Evolutionary conservation across 495 filamentous ascomycete species (phyloP), one percentile per base, ranked within the genome.

Genomic region (Lepidopterella palustris): DNA sequence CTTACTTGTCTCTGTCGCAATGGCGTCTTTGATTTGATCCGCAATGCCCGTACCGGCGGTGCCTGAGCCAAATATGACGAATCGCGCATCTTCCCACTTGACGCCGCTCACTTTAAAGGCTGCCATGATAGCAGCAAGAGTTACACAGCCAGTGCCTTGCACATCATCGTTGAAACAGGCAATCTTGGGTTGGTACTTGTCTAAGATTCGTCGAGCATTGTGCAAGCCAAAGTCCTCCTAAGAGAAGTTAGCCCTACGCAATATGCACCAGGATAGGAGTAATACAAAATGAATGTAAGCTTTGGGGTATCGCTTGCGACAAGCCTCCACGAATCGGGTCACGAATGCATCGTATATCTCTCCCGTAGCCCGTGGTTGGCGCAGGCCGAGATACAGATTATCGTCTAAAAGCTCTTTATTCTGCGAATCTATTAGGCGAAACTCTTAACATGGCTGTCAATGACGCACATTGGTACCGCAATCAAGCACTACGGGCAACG

Each of bases 101-200:
- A 86, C 70, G 4, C 86, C 79, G 53, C 80, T 82, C 18, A 95
- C 82, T 54, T 89, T 80, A 11, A 90, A 72, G 1, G 78, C 89
- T 0, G 88, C 81, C 72, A 88, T 82, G 59, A 96, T 85, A 0
- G 86, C 90, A 0, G 90, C 90, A 3, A 95, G 75, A 0, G 90
- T 95, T 2, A 96, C 89, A 32, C 87, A 89, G 0, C 91, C 90
- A 0, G 91, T 96, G 2, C 90, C 90, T 69, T 96, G 91, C 0
- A 96, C 85, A 72, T 96, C 90, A 54, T 95, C 90, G 60, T 95
- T 96, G 78, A 96, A 93, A 70, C 90, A 95, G 0, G 91, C 77
- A 5, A 95, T 83, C 21, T 86, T 59, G 0, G 83, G 75, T 4
- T 83, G 77, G 63, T 89, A 95, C 31, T 80, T 83, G 57, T 95